These are phyloP conservation scores for Leccinum ponderosum DNA, from an alignment of 1,284 basidiomycete species.

Conservation along the genomic window DNA sequence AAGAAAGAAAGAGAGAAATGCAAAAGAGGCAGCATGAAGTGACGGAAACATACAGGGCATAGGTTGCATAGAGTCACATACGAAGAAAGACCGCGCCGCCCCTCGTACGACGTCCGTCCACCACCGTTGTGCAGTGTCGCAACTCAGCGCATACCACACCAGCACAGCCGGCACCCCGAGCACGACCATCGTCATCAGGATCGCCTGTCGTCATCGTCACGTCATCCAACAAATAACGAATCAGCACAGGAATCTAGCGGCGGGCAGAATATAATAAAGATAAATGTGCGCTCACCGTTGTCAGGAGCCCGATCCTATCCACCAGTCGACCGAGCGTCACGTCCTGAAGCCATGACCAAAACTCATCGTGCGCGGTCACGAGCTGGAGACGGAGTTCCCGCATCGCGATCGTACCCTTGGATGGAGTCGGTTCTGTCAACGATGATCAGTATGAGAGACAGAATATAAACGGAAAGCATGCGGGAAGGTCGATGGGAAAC, in stretches of 20 bases:
- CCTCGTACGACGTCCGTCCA: slow-evolving; percentile 8
- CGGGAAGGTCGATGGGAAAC: accelerated
- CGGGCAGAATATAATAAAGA: background rate
- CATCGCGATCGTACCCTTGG: slow-evolving; percentile 20
- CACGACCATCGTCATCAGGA: slow-evolving; percentile 22
- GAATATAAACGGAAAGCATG: background rate
- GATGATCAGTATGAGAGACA: background rate
- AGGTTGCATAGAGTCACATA: slow-evolving; percentile 3
- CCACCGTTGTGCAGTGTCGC: slow-evolving; percentile 10
- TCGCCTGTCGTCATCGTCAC: slow-evolving; percentile 9
- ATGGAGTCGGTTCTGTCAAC: slow-evolving; percentile 29
- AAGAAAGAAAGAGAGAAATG: background rate
- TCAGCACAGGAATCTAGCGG: background rate
- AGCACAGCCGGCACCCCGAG: slow-evolving; percentile 19
- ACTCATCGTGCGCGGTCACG: slow-evolving; percentile 23
- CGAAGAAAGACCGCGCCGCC: background rate
- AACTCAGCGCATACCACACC: slow-evolving; percentile 20
- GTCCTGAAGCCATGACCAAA: slow-evolving; percentile 16
- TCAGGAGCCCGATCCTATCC: slow-evolving; percentile 24
- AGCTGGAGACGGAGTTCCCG: slow-evolving; percentile 24
- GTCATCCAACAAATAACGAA: background rate
- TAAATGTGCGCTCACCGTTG: slow-evolving; percentile 10
- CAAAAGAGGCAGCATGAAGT: slow-evolving; percentile 2
- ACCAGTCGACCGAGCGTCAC: slow-evolving; percentile 25
- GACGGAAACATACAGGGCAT: slow-evolving; percentile 7